Evolutionary conservation across 1,284 basidiomycete genomes (phyloP).

Genomic region (Microbotryomycetes sp.): DNA sequence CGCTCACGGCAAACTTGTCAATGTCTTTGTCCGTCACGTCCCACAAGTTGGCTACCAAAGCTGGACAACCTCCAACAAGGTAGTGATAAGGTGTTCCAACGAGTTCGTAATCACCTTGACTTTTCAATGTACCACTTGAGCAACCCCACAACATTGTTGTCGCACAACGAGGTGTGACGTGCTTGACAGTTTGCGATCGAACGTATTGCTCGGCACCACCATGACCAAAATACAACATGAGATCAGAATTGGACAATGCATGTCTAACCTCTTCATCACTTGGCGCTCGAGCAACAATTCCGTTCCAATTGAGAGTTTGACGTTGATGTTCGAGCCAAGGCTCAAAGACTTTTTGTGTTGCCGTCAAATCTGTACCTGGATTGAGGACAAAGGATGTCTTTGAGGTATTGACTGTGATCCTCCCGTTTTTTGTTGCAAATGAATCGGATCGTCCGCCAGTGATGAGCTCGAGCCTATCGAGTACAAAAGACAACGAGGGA

Average conservation of each 20-base stretch:
- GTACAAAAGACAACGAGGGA: conserved; percentile 78
- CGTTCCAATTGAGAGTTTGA: conserved; percentile 64
- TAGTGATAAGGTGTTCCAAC: conserved; percentile 89
- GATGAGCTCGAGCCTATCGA: conserved; percentile 67
- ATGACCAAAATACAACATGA: conserved; percentile 96
- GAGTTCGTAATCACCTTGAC: conserved; percentile 89
- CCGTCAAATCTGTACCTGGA: conserved; percentile 79
- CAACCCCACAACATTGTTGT: conserved; percentile 98
- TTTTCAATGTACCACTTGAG: conserved; percentile 78
- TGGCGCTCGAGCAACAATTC: conserved; percentile 66
- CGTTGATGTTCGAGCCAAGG: conserved; percentile 64
- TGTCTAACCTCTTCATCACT: conserved; percentile 72
- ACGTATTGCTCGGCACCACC: conserved; percentile 93
- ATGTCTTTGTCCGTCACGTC: conserved; percentile 97
- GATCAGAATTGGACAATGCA: conserved; percentile 63
- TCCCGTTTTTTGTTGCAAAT: not conserved
- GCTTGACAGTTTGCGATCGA: conserved; percentile 73
- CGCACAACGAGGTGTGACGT: conserved; percentile 67
- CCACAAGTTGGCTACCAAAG: conserved; percentile 91
- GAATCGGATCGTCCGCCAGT: too few relatives aligned
- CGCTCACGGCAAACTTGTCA: conserved; percentile 78
- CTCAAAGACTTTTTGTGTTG: conserved; percentile 75
- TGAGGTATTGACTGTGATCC: conserved; percentile 54
- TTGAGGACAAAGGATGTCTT: conserved; percentile 83
- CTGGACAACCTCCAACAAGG: conserved; percentile 90